Base-by-base conservation (phyloP, 2,329 filamentous ascomycete genomes). In the Didymella segeticola region DNA sequence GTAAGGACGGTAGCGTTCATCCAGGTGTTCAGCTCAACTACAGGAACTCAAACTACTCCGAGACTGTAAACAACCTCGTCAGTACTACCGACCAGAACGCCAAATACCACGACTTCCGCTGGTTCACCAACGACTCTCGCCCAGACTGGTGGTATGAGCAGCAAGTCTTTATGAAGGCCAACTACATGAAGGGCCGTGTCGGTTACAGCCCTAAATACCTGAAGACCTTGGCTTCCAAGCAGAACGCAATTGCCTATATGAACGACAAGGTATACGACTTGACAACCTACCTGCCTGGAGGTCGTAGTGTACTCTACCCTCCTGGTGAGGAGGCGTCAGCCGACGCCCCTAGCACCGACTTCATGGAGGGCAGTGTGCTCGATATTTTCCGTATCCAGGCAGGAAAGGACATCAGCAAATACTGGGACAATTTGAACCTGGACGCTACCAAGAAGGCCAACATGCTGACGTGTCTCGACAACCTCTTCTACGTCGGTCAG, bases 71-170 rank as follows among this genome's bases (percentile, higher is more conserved):
- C 17, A 84, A 78, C 19, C 79, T 89, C 20, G 83, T 91, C 71
- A 86, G 82, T 67, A 79, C 76, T 25, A 81, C 83, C 4, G 93
- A 98, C 68, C 61, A 81, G 19, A 96, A 97, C 68, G 80, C 86
- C 19, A 79, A 84, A 58, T 99, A 96, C 72, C 95, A 99, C 69
- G 95, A 99, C 72, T 99, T 99, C 84, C 87, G 95, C 54, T 86
- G 83, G 69, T 92, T 85, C 69, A 91, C 84, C 27, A 91, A 92
- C 61, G 90, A 96, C 70, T 88, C 84, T 43, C 88, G 93, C 10
- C 86, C 88, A 2, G 91, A 96, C 70, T 99, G 95, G 95, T 98
- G 93, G 78, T 88, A 83, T 52, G 91, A 99, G 77, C 87, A 93
- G 73, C 91, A 97, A 83, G 82, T 87, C 26, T 86, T 87, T 72